These are phyloP conservation scores for Casuarina glauca DNA, from an alignment of 306 rosid genomes.

Conservation along the genomic window DNA sequence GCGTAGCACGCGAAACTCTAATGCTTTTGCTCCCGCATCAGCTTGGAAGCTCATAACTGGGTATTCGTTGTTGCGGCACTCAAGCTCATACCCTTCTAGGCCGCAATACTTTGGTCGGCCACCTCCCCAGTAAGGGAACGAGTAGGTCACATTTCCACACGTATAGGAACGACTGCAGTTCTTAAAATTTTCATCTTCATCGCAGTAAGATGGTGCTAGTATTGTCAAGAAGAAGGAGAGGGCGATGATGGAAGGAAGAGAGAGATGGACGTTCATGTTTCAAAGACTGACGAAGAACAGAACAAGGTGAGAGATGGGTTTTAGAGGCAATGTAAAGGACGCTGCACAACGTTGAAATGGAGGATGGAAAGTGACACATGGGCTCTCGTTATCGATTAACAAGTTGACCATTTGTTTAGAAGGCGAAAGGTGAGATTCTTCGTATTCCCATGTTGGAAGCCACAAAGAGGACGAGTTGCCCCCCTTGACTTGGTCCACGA, in stretches of 20 bases:
- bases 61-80: constrained; percentile 24
- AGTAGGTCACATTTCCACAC: constrained; percentile 38
- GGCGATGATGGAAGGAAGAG: background rate
- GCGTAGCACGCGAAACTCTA: constrained; percentile 26
- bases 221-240: constrained; percentile 25
- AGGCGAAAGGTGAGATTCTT: too few relatives aligned
- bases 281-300: background rate
- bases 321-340: too few relatives aligned
- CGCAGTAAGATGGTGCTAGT: constrained; percentile 17
- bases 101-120: constrained; percentile 38
- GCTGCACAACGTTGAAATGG: too few relatives aligned
- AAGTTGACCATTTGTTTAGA: too few relatives aligned
- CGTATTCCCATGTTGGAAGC: too few relatives aligned
- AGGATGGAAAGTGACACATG: background rate
- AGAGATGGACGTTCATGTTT: background rate
- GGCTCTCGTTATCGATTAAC: too few relatives aligned
- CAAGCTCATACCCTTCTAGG: constrained; percentile 31
- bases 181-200: constrained; percentile 19
- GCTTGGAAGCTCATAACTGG: constrained; percentile 17
- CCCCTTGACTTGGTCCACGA: too few relatives aligned
- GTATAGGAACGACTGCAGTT: constrained; percentile 31
- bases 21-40: too few relatives aligned
- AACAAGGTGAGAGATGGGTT: background rate
- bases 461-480: too few relatives aligned
- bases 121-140: constrained; percentile 45